Base-by-base conservation (phyloP, 2,329 filamentous ascomycete species). In the Pezicula carpinea region DNA sequence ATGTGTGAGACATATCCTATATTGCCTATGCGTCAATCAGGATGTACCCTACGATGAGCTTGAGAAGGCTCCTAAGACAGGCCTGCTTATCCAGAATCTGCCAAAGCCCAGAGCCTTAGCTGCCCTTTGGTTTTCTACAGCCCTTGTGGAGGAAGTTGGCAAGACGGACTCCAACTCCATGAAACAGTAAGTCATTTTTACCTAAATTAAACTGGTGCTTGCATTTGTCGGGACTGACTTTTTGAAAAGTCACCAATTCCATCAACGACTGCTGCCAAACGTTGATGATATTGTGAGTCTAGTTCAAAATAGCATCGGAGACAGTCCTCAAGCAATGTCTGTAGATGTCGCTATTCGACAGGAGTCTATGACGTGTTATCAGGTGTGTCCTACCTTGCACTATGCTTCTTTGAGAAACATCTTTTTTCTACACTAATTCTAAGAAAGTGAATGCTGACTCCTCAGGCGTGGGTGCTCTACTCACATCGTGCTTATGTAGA, bases 391-490 rank as follows among this genome's bases (percentile, higher is more conserved):
- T 6, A 26, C 35, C 52, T 6, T 59, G 13, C 61, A 38, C 15
- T 11, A 38, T 6, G 15, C 21, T 19, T 21, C 35, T 19, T 19
- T 6, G 35, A 38, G 1, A 4, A 6, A 41, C 45, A 39, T n/a
- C n/a, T n/a, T n/a, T n/a, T n/a, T n/a, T n/a, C n/a, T n/a, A 44
- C 44, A 31, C 48, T 49, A 39, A 51, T 29, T 39, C 5, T 22
- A 18, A n/a, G 17, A 4, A 39, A 2, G 4, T 14, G 26, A 32
- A 22, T 41, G 35, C 53, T 58, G 44, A 55, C 33, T 32, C 49
- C 31, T 11, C 46, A 87, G 83, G 77, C 83, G 4, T 92, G 87
- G 86, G 76, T 89, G 26, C 74, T 80, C 55, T 90, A 89, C 59
- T 83, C 82, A 5, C 85, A 89, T 57, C 76, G 79, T 29, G 73